These are phyloP conservation scores for Hemisphaericaspora xylanilytica DNA, from an alignment of 1,139 yeast genomes.

Conservation along the genomic window DNA sequence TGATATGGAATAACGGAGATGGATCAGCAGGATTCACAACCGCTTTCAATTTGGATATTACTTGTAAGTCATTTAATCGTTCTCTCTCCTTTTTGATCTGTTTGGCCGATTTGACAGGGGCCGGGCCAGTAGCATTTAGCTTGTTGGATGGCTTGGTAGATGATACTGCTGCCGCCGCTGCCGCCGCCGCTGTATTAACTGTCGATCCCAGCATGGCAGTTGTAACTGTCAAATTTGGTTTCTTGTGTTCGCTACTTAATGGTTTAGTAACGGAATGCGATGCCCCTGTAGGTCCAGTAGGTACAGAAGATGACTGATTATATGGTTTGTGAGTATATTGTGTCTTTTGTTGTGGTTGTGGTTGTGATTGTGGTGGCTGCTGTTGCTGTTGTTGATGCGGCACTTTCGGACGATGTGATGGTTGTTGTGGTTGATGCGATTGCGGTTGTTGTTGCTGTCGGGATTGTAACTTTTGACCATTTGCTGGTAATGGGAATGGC, in stretches of 20 bases:
- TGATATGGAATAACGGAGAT: constrained; percentile 74
- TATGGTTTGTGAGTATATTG: not conserved
- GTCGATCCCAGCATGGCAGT: too few relatives aligned
- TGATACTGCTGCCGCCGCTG: constrained; percentile 15
- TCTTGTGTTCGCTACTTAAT: constrained; percentile 4
- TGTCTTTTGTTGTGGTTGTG: constrained; percentile 5
- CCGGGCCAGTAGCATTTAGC: constrained; percentile 18
- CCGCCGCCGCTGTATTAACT: constrained; percentile 17
- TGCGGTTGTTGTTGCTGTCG: not conserved
- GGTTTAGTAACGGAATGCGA: constrained; percentile 15
- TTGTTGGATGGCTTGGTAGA: constrained; percentile 7
- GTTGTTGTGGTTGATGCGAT: constrained; percentile 4
- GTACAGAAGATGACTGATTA: not conserved
- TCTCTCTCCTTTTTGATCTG: constrained; percentile 61
- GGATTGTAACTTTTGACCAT: not conserved
- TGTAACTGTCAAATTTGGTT: not conserved
- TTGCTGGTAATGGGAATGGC: too few relatives aligned
- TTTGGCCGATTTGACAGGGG: constrained; percentile 37
- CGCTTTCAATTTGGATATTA: constrained; percentile 76
- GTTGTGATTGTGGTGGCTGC: constrained; percentile 3
- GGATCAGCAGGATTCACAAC: constrained; percentile 88
- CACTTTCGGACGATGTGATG: too few relatives aligned
- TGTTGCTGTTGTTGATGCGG: constrained; percentile 3
- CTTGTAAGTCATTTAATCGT: constrained; percentile 80
- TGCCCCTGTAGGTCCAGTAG: constrained; percentile 10